Base-by-base conservation (phyloP, 768 basidiomycete genomes). In the Mycena epipterygia region DNA sequence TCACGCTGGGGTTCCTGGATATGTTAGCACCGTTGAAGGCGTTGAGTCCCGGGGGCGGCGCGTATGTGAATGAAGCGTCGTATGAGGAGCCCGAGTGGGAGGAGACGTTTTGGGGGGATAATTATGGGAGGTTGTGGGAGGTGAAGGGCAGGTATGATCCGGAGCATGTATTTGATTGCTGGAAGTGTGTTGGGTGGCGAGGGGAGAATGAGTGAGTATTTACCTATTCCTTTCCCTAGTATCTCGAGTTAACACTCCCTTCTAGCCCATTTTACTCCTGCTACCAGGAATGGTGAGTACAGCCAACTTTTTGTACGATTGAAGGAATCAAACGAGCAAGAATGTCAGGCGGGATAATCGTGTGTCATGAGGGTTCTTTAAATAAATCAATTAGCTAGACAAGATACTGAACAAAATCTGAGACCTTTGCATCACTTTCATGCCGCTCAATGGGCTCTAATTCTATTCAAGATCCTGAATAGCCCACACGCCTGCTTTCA, bases 81-180 rank as follows among this genome's bases (percentile, higher is more conserved):
- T 49, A 49, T 21, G 46, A 62, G 48, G 72, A 69, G 64, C 67
- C 62, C 27, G 72, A 73, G 49, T 73, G 61, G 61, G 64, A 73
- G 56, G 39, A 51, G 41, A 64, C 55, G 17, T 73, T 73, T 39
- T 73, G 59, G 41, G 72, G 68, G n/a, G 48, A 53, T 53, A 41
- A 70, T 37, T 70, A 70, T 42, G 52, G 61, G 19, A 33, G 64
- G 21, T 52, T 70, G 42, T 41, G 65, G 51, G 29, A 64, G 16
- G 56, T 70, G 46, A 73, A 70, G 44, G 64, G 66, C 32, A 62
- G 49, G 39, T 70, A 62, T 59, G 68, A 67, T 60, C 68, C 68
- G 32, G 58, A 67, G 23, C 68, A 70, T 29, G 30, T 73, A 17
- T 67, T 73, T 56, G 61, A 63, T 52, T 63, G 61, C 49, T 63